These are phyloP conservation scores for Ustilago xerochloae DNA, from an alignment of 1,284 basidiomycete genomes.

Conservation along the genomic window DNA sequence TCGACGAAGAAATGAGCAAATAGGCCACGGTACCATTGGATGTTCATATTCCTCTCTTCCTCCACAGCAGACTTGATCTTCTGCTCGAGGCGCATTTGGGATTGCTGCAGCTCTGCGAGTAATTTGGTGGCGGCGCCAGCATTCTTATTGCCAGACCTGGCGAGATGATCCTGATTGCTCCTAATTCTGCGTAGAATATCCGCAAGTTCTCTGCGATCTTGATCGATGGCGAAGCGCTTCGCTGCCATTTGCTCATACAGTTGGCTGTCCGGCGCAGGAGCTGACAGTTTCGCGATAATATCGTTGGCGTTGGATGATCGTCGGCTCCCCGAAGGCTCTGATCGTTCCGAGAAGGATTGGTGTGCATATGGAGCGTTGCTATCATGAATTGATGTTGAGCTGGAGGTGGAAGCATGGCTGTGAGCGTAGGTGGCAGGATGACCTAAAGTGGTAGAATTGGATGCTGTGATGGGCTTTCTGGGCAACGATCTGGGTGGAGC, in stretches of 20 bases:
- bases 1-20: background rate
- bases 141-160: constrained; percentile 10
- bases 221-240: constrained; percentile 14
- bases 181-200: constrained; percentile 16
- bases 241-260: constrained; percentile 19
- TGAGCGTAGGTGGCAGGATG: background rate
- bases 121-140: too few relatives aligned
- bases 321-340: background rate
- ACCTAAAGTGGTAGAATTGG: background rate
- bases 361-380: constrained; percentile 1
- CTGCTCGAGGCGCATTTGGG: background rate
- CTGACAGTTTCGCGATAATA: constrained; percentile 1
- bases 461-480: constrained; percentile 7
- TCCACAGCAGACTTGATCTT: constrained; percentile 13
- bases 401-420: constrained; percentile 7
- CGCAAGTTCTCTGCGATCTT: constrained; percentile 12
- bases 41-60: constrained; percentile 8
- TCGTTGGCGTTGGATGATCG: constrained; percentile 5
- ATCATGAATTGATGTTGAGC: background rate
- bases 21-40: constrained; percentile 14
- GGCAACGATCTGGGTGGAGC: constrained; percentile 9
- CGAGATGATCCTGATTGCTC: constrained; percentile 4
- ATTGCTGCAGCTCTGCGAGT: constrained; percentile 11
- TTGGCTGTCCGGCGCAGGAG: background rate
- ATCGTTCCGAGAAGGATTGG: background rate